These are phyloP conservation scores for Solanum etuberosum DNA, from an alignment of 257 asterid species.

Conservation along the genomic window DNA sequence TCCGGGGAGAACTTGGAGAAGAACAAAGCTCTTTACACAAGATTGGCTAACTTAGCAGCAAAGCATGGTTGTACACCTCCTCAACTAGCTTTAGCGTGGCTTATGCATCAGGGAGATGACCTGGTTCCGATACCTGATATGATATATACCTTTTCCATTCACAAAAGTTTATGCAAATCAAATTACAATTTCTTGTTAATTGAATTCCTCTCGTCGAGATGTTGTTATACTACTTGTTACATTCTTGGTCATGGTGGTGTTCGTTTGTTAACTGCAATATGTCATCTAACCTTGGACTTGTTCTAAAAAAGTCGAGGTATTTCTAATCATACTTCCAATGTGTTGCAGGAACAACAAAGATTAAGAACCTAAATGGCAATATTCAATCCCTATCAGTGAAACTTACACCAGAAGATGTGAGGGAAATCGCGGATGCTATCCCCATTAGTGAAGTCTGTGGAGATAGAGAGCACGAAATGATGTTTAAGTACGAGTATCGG, in stretches of 20 bases:
- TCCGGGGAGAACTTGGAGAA: conserved; percentile 27
- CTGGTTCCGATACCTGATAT: conserved; percentile 43
- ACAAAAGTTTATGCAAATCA: background rate
- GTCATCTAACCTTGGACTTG: background rate
- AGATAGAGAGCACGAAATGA: conserved; percentile 5
- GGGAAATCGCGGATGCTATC: conserved; percentile 18
- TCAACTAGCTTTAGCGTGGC: conserved; percentile 50
- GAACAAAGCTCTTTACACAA: conserved; percentile 28
- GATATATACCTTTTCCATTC: background rate
- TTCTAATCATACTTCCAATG: background rate
- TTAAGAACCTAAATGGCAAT: conserved; percentile 25
- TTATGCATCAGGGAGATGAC: conserved; percentile 38
- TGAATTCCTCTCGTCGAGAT: background rate
- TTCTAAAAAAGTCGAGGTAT: background rate
- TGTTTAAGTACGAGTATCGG: conserved; percentile 6
- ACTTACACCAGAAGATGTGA: conserved; percentile 22
- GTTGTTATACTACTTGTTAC: background rate
- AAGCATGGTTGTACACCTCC: conserved; percentile 34
- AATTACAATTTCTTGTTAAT: background rate
- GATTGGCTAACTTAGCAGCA: conserved; percentile 22
- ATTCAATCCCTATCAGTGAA: conserved; percentile 21
- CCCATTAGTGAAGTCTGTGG: conserved; percentile 29
- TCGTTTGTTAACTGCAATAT: background rate
- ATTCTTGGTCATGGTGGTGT: background rate
- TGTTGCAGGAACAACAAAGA: conserved; percentile 30